Conservation (phyloP, 176 grass and related monocot species). For the Oryza coarctata region DNA sequence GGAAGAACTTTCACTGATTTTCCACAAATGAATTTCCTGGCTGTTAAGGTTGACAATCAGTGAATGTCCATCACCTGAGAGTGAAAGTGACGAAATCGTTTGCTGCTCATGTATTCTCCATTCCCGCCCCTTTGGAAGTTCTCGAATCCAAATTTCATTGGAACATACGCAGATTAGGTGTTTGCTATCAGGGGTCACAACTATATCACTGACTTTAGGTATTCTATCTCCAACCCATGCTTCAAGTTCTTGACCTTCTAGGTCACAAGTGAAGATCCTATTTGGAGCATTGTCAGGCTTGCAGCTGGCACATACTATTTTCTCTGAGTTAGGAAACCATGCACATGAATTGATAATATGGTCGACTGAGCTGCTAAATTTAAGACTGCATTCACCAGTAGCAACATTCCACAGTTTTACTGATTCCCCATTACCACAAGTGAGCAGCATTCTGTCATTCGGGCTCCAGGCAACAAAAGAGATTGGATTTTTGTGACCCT, state of each 20-base stretch:
- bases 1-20: slow-evolving; percentile 46
- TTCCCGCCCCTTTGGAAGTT: slow-evolving; percentile 75
- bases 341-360: slow-evolving; percentile 68
- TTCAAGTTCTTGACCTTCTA: slow-evolving; percentile 71
- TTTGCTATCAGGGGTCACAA: slow-evolving; percentile 71
- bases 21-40: slow-evolving; percentile 94
- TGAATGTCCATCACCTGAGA: slow-evolving; percentile 76
- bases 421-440: slow-evolving; percentile 67
- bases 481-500: slow-evolving; percentile 66
- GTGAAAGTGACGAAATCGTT: slow-evolving; percentile 68
- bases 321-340: slow-evolving; percentile 91
- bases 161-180: slow-evolving; percentile 75
- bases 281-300: slow-evolving; percentile 48
- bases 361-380: slow-evolving; percentile 41
- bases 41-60: slow-evolving; percentile 92
- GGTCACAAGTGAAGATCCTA: slow-evolving; percentile 82
- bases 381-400: slow-evolving; percentile 66
- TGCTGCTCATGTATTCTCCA: slow-evolving; percentile 69
- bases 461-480: slow-evolving; percentile 92
- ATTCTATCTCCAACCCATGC: slow-evolving; percentile 92
- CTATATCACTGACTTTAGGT: slow-evolving; percentile 83
- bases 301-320: slow-evolving; percentile 82
- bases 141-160: slow-evolving; percentile 68
- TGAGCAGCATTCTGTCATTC: slow-evolving; percentile 80
- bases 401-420: slow-evolving; percentile 82